phyloP scores from a whole-genome alignment of 257 asterid genomes.

The Capsicum pubescens region DNA sequence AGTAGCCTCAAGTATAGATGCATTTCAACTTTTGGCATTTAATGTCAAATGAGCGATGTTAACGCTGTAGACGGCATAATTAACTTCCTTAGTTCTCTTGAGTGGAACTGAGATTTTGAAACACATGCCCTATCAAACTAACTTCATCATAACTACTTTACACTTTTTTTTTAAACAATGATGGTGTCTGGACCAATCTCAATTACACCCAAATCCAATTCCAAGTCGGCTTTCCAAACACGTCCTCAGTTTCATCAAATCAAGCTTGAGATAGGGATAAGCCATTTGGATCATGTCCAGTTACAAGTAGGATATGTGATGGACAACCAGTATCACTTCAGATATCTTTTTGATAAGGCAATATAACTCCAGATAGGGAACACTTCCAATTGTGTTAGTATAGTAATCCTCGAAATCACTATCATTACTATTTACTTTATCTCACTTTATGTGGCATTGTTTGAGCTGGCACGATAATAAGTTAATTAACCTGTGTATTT shows the following conservation, averaged over 20 bases:
- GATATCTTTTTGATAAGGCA: background rate
- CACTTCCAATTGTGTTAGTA: slow-evolving; percentile 14
- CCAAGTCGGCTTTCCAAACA: slow-evolving; percentile 7
- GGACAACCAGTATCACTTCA: background rate
- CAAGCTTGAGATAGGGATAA: background rate
- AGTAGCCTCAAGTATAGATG: background rate
- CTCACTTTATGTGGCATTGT: background rate
- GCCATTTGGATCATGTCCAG: background rate
- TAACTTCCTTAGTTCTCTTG: background rate
- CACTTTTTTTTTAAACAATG: background rate
- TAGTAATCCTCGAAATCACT: background rate
- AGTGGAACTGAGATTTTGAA: no score
- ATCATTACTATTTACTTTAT: background rate
- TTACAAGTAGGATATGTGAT: slow-evolving; percentile 5
- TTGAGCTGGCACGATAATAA: background rate
- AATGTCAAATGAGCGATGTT: background rate
- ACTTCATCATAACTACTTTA: background rate
- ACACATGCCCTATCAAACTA: background rate
- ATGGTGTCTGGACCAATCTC: background rate
- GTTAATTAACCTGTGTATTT: background rate
- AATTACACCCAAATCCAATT: background rate
- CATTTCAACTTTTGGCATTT: background rate
- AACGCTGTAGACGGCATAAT: background rate
- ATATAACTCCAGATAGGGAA: background rate
- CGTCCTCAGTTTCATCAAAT: slow-evolving; percentile 6